Base-by-base conservation (phyloP, 192 early-diverging fungal genomes). In the Coemansia sp. region DNA sequence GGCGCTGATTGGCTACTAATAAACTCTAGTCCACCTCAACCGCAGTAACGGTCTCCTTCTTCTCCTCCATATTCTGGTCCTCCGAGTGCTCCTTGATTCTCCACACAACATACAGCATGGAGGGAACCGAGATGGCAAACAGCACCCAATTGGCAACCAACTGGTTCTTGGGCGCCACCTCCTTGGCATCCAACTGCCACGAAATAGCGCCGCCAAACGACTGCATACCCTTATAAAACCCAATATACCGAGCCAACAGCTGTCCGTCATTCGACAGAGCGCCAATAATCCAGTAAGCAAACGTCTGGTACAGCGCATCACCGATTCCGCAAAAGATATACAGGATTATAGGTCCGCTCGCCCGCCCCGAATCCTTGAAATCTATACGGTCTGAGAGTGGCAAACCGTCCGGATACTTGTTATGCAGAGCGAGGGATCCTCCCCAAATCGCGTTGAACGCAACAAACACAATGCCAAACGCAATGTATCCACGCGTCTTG, bases 211-310 rank as follows among this genome's bases (percentile, higher is more conserved):
- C 86, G 19, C 87, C 90, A 61, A 88, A 85, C 62, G 89, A 91
- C 85, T 96, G 94, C 59, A 94, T 89, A 54, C 89, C 91, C 87
- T 96, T 96, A 88, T 96, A 96, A 85, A 91, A 94, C 11, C 93
- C 94, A 53, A 87, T 86, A 62, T 90, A 94, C 53, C 90, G 86
- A n/a, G 92, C 85, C 54, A 89, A 74, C 62, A 85, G 79, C 62
- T 87, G 87, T 62, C 86, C 84, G 76, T 96, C 90, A 79, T 94
- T 94, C 8, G 92, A 89, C 68, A 94, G 80, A 38, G 93, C 86
- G 10, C 93, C 94, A 73, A 96, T 89, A 29, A 96, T 66, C 93
- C 93, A 96, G 88, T 96, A 94, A 1, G 84, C 78, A 56, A 85
- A 88, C 63, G 85, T 85, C 84, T 96, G 94, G 83, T 89, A 94